phyloP scores from a whole-genome alignment of 2,329 filamentous ascomycete genomes.

The Fusarium austroafricanum region DNA sequence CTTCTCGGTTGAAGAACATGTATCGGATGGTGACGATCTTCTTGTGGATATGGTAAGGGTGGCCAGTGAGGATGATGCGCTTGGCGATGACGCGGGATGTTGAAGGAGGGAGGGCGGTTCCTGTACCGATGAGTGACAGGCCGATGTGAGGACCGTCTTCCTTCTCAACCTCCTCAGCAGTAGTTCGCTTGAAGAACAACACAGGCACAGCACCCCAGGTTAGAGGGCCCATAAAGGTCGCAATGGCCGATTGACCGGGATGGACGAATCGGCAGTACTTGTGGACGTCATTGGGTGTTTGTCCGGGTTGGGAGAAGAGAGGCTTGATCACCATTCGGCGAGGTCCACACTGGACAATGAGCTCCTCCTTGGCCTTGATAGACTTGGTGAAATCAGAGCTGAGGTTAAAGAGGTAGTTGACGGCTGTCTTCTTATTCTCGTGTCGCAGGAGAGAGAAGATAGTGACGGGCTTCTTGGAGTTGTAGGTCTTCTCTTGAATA shows the following conservation, averaged over 20 bases:
- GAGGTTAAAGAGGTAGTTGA: slow-evolving; percentile 91
- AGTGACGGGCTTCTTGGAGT: slow-evolving; percentile 69
- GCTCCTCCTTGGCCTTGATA: slow-evolving; percentile 90
- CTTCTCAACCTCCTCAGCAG: slow-evolving; percentile 55
- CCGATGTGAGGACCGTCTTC: slow-evolving; percentile 59
- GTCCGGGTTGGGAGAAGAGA: slow-evolving; percentile 88
- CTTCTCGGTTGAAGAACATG: slow-evolving; percentile 99
- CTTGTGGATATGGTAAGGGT: slow-evolving; percentile 99
- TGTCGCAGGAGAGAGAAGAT: slow-evolving; percentile 91
- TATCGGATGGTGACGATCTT: slow-evolving; percentile 96
- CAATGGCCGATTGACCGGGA: slow-evolving; percentile 88
- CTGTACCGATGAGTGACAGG: slow-evolving; percentile 83
- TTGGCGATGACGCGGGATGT: slow-evolving; percentile 89
- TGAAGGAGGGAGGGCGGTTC: slow-evolving; percentile 83
- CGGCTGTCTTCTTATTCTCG: slow-evolving; percentile 90
- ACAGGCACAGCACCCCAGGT: slow-evolving; percentile 94
- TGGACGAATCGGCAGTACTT: slow-evolving; percentile 95
- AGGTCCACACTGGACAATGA: slow-evolving; percentile 91
- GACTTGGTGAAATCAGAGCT: slow-evolving; percentile 80
- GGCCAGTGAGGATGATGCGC: slow-evolving; percentile 91
- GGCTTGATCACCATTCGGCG: slow-evolving; percentile 90
- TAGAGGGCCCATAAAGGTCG: slow-evolving; percentile 88
- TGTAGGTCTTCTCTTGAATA: slow-evolving; percentile 59
- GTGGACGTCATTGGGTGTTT: slow-evolving; percentile 95
- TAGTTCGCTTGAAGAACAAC: slow-evolving; percentile 81